A percentile compares a stretch with the other conserved stretches of the same genome.
Evolutionary conservation across 2,329 filamentous ascomycete species (phyloP).

Genomic region (Colletotrichum higginsianum): DNA sequence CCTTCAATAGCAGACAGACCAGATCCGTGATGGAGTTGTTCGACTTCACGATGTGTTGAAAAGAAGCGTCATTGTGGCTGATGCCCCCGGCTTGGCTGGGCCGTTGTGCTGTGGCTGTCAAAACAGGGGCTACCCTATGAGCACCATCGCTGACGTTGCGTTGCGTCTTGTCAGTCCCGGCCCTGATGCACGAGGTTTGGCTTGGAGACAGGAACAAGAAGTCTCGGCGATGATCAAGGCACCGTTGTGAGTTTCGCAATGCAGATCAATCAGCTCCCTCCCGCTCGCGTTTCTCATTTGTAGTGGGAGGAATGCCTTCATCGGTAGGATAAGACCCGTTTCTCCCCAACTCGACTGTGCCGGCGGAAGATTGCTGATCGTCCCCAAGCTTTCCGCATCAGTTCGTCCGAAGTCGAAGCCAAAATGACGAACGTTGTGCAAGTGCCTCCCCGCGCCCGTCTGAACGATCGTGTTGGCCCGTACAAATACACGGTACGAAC

Average conservation of each 20-base stretch:
- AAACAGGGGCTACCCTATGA: not conserved
- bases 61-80: not conserved
- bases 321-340: not conserved
- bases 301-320: not conserved
- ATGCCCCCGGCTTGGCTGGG: not conserved
- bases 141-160: not conserved
- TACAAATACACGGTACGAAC: not conserved
- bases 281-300: not conserved
- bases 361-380: not conserved
- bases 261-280: constrained; percentile 2
- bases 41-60: not conserved
- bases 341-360: not conserved
- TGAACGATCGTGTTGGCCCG: not conserved
- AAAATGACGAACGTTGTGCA: not conserved
- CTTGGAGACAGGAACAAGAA: constrained; percentile 13
- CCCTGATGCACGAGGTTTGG: not conserved
- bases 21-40: not conserved
- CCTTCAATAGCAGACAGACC: not conserved
- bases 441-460: not conserved
- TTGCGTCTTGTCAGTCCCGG: constrained; percentile 10
- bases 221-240: constrained; percentile 13
- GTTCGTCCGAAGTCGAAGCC: constrained; percentile 11
- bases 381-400: not conserved
- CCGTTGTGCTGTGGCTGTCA: not conserved
- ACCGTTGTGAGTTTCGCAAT: not conserved